Conservation (phyloP, 768 basidiomycete species). For the Tricholoma flavovirens region DNA sequence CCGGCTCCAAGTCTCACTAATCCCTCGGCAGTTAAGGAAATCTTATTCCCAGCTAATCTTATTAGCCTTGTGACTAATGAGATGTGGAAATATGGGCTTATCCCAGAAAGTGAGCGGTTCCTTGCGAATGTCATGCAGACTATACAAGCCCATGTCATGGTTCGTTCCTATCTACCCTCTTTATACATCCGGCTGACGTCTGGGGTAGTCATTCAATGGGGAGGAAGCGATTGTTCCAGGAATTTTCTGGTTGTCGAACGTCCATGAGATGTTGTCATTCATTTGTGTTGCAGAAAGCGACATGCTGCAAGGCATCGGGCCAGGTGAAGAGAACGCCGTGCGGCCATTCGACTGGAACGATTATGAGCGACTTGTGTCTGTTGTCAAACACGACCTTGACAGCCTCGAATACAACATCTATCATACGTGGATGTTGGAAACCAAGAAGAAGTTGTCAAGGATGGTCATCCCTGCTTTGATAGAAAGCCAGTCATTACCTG, state of each 20-base stretch:
- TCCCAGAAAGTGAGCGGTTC: slow-evolving; percentile 95
- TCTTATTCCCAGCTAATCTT: slow-evolving; percentile 97
- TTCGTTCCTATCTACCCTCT: slow-evolving; percentile 35
- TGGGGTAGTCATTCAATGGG: slow-evolving; percentile 70
- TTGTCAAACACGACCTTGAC: slow-evolving; percentile 98
- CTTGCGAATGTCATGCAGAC: slow-evolving; percentile 98
- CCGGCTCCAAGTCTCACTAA: slow-evolving; percentile 85
- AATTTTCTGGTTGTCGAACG: slow-evolving; percentile 99
- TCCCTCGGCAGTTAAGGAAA: slow-evolving; percentile 93
- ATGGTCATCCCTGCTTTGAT: slow-evolving; percentile 99
- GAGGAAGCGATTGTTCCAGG: slow-evolving; percentile 96
- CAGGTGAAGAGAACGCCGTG: slow-evolving; percentile 87
- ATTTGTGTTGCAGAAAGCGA: slow-evolving; percentile 99
- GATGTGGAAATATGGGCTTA: slow-evolving; percentile 99
- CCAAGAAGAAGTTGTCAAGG: slow-evolving; percentile 91
- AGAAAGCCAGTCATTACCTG: slow-evolving; percentile 95
- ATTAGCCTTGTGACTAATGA: slow-evolving; percentile 98
- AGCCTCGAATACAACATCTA: slow-evolving; percentile 99
- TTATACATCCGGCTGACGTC: neutral
- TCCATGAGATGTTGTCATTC: slow-evolving; percentile 98
- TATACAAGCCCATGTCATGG: slow-evolving; percentile 97
- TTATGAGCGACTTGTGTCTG: slow-evolving; percentile 94
- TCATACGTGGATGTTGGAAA: slow-evolving; percentile 98
- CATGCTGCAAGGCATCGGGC: slow-evolving; percentile 96
- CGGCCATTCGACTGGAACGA: slow-evolving; percentile 95